Conservation (phyloP, 2,329 filamentous ascomycete species). For the Cercospora canescens region DNA sequence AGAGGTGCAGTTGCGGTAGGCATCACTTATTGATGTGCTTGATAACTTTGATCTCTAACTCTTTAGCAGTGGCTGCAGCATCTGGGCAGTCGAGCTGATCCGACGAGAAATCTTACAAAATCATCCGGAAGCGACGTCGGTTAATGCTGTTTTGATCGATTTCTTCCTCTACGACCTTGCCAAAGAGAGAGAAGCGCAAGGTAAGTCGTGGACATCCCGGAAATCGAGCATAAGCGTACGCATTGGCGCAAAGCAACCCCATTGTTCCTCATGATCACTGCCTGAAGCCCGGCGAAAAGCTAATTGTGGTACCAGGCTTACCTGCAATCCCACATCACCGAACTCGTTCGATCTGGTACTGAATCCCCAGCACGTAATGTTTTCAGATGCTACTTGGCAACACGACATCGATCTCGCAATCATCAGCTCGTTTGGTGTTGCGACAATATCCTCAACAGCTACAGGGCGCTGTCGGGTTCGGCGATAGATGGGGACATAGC, state of each 20-base stretch:
- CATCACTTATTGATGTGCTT: background rate
- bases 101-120: conserved; percentile 72
- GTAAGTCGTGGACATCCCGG: conserved; percentile 31
- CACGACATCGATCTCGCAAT: background rate
- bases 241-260: background rate
- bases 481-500: background rate
- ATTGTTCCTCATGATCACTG: background rate
- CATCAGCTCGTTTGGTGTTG: no score
- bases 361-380: background rate
- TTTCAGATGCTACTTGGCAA: background rate
- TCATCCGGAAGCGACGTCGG: conserved; percentile 64
- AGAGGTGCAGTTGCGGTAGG: conserved; percentile 76
- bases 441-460: background rate
- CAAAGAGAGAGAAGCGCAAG: conserved; percentile 71
- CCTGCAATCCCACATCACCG: conserved; percentile 24
- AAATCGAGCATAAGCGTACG: background rate
- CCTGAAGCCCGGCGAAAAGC: conserved; percentile 8
- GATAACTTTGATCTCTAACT: conserved; percentile 11
- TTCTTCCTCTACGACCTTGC: conserved; percentile 96
- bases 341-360: conserved; percentile 23
- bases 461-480: background rate
- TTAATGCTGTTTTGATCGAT: conserved; percentile 92
- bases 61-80: conserved; percentile 68
- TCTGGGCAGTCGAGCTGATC: conserved; percentile 94
- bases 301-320: conserved; percentile 20